phyloP scores from a whole-genome alignment of 192 early-diverging fungal species.

The Coemansia nantahalensis region DNA sequence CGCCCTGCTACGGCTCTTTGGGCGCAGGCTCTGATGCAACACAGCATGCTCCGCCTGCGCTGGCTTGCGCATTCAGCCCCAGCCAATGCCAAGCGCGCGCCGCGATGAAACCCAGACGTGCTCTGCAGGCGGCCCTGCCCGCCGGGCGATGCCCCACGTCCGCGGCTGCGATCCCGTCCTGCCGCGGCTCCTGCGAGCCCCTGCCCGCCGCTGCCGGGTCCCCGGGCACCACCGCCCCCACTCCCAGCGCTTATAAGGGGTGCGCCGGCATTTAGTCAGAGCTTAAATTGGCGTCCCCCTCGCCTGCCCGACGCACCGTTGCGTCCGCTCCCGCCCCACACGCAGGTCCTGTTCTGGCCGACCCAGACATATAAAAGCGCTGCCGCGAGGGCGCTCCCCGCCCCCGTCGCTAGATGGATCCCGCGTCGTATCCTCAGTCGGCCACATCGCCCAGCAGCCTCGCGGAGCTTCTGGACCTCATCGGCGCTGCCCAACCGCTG shows the following conservation, averaged over 20 bases:
- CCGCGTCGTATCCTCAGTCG: neutral
- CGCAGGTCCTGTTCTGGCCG: too few relatives aligned
- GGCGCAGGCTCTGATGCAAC: slow-evolving; percentile 2
- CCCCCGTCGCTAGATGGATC: slow-evolving; percentile 4
- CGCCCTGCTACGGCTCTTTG: too few relatives aligned
- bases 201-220: too few relatives aligned
- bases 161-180: too few relatives aligned
- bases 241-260: neutral
- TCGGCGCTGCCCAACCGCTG: neutral
- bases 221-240: too few relatives aligned
- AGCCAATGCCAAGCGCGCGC: neutral
- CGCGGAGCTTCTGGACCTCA: slow-evolving; percentile 1
- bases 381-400: too few relatives aligned
- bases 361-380: neutral
- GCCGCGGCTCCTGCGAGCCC: neutral
- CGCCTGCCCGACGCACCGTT: too few relatives aligned
- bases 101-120: too few relatives aligned
- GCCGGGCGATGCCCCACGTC: too few relatives aligned
- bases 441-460: neutral
- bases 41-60: neutral
- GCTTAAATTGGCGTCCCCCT: neutral
- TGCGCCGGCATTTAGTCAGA: slow-evolving; percentile 1
- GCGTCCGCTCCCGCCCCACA: too few relatives aligned
- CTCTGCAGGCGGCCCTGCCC: too few relatives aligned
- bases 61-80: neutral